phyloP scores from a whole-genome alignment of 768 basidiomycete species.

The Pisolithus sp. region DNA sequence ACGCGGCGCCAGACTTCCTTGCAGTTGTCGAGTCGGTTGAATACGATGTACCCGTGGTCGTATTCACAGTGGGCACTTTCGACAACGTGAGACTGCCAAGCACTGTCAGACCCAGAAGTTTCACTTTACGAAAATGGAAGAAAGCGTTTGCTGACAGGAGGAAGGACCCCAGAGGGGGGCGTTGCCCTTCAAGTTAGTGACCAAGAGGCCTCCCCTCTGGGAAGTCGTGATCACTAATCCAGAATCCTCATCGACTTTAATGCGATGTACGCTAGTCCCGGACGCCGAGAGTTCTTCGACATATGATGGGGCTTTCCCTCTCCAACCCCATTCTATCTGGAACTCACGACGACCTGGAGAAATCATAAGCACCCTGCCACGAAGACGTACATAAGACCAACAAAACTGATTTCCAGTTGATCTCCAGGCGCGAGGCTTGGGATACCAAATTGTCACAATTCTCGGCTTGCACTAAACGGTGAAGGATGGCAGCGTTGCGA shows the following conservation, averaged over 20 bases:
- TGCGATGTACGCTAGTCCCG: constrained; percentile 51
- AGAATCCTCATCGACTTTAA: constrained; percentile 66
- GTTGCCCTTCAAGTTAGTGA: constrained; percentile 47
- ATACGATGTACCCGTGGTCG: constrained; percentile 61
- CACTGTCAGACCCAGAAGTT: not conserved
- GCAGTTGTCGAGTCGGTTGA: constrained; percentile 48
- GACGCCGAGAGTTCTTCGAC: constrained; percentile 29
- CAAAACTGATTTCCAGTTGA: constrained; percentile 58
- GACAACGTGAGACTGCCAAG: constrained; percentile 8
- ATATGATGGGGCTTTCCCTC: constrained; percentile 40
- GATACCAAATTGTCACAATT: constrained; percentile 22
- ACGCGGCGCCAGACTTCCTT: constrained; percentile 69
- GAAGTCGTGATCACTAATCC: constrained; percentile 57
- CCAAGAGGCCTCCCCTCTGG: constrained; percentile 47
- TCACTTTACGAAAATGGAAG: not conserved
- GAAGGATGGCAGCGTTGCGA: constrained; percentile 47
- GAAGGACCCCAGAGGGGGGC: constrained; percentile 58
- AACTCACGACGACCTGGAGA: constrained; percentile 40
- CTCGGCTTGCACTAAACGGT: constrained; percentile 37
- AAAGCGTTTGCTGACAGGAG: constrained; percentile 34
- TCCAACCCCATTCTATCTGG: constrained; percentile 47
- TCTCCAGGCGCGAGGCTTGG: constrained; percentile 34
- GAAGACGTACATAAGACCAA: constrained; percentile 20
- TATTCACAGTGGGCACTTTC: constrained; percentile 68
- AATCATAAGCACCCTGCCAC: constrained; percentile 7